phyloP scores from a whole-genome alignment of 257 asterid species.

The Capsicum rhomboideum region DNA sequence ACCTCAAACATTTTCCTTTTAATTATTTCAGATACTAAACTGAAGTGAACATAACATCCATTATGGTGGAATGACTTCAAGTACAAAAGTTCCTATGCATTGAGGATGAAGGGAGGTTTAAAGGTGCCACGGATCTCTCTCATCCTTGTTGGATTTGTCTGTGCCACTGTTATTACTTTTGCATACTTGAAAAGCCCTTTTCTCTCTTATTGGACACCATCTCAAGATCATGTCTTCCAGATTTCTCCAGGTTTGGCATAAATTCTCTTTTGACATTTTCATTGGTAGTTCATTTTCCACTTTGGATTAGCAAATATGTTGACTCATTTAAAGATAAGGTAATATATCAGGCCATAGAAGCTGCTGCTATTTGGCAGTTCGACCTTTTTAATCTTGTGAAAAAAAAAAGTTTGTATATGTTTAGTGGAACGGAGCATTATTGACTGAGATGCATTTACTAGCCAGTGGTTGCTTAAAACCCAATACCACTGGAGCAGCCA shows the following conservation, averaged over 20 bases:
- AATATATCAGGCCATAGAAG: neutral
- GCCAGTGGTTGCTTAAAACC: neutral
- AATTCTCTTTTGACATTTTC: neutral
- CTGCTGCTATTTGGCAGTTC: neutral
- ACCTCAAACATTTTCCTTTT: neutral
- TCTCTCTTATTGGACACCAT: constrained; percentile 50
- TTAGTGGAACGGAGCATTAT: neutral
- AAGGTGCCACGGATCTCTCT: constrained; percentile 72
- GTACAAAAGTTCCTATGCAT: constrained; percentile 11
- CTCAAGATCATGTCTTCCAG: constrained; percentile 31
- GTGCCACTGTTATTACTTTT: constrained; percentile 55
- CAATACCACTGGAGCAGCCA: neutral
- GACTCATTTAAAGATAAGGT: neutral
- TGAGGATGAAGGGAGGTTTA: constrained; percentile 90
- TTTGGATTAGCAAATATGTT: neutral
- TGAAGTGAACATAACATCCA: neutral
- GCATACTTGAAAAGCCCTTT: constrained; percentile 65
- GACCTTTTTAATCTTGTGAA: neutral
- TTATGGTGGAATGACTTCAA: constrained; percentile 25
- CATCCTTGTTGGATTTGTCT: constrained; percentile 66
- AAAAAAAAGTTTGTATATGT: neutral
- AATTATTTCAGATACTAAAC: neutral
- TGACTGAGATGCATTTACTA: neutral
- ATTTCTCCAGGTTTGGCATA: constrained; percentile 52
- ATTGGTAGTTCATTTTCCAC: neutral